Percentiles rank a stretch among this genome's conserved stretches.
phyloP scores from a whole-genome alignment of 2,329 filamentous ascomycete species.

The Aspergillus persii region DNA sequence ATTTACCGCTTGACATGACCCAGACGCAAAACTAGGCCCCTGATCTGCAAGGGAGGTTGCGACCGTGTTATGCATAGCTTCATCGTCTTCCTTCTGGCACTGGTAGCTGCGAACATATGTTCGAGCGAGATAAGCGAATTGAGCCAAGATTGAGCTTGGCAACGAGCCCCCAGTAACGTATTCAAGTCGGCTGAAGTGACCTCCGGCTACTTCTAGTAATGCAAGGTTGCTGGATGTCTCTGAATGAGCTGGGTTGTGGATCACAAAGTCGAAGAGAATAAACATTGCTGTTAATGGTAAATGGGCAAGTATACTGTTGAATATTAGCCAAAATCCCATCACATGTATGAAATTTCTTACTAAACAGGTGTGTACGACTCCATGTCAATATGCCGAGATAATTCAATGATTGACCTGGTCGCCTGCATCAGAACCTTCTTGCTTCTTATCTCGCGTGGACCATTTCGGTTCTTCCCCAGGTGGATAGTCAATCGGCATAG shows the following conservation, averaged over 20 bases:
- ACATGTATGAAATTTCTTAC: conserved; percentile 18
- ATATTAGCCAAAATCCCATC: not conserved
- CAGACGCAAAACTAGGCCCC: not conserved
- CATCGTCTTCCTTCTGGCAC: not conserved
- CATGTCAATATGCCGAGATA: conserved; percentile 35
- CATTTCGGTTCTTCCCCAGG: not conserved
- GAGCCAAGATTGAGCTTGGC: conserved; percentile 39
- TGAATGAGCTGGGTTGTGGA: conserved; percentile 37
- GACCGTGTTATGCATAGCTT: not conserved
- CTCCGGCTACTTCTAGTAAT: conserved; percentile 43
- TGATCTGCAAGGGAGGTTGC: not conserved
- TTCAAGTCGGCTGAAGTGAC: conserved; percentile 46
- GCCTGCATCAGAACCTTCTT: conserved; percentile 32
- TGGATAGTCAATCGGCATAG: conserved; percentile 32
- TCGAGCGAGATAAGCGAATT: conserved; percentile 44
- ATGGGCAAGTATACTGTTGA: conserved; percentile 30
- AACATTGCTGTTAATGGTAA: conserved; percentile 40
- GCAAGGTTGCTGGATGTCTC: conserved; percentile 41
- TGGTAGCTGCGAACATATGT: not conserved
- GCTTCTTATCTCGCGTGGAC: not conserved
- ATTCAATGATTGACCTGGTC: conserved; percentile 33
- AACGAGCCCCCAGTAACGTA: conserved; percentile 37
- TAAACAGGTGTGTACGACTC: conserved; percentile 35
- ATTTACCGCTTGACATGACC: not conserved
- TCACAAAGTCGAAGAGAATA: conserved; percentile 43